These are phyloP conservation scores for Schoenoplectus triqueter DNA, from an alignment of 202 grass and related monocot genomes.

Conservation along the genomic window DNA sequence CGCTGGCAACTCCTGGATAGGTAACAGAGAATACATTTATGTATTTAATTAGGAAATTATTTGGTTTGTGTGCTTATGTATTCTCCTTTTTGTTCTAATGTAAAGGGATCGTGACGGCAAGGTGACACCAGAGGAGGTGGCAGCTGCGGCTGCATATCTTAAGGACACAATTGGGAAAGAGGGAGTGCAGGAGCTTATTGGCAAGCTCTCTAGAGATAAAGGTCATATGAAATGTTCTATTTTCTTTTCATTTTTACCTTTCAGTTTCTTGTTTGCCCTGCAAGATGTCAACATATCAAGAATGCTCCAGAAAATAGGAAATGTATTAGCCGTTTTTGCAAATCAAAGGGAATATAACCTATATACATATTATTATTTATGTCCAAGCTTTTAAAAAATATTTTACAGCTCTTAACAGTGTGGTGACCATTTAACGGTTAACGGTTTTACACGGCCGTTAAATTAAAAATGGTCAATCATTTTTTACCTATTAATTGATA, in stretches of 20 bases:
- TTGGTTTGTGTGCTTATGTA: not conserved
- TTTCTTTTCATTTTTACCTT: not conserved
- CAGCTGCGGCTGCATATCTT: conserved; percentile 74
- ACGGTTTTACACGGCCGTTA: too few species aligned
- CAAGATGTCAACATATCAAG: not conserved
- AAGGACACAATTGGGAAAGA: conserved; percentile 96
- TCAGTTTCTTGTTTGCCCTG: not conserved
- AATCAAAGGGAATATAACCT: conserved; percentile 7
- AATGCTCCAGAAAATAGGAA: not conserved
- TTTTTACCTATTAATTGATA: too few species aligned
- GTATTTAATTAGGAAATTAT: conserved; percentile 6
- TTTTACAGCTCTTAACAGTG: too few species aligned
- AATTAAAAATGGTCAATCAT: too few species aligned
- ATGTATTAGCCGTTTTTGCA: not conserved
- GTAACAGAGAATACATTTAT: conserved; percentile 45
- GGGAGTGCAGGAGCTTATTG: conserved; percentile 89
- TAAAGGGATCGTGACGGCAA: conserved; percentile 97
- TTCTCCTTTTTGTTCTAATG: conserved; percentile 31
- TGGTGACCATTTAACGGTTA: too few species aligned
- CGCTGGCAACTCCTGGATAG: conserved; percentile 97
- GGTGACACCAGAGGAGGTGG: conserved; percentile 96
- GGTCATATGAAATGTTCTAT: conserved; percentile 44
- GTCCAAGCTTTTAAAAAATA: too few species aligned
- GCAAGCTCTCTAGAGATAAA: conserved; percentile 94
- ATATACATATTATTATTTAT: not conserved